Conservation (phyloP, 1,139 yeast species). For the Blastobotrys proliferans region DNA sequence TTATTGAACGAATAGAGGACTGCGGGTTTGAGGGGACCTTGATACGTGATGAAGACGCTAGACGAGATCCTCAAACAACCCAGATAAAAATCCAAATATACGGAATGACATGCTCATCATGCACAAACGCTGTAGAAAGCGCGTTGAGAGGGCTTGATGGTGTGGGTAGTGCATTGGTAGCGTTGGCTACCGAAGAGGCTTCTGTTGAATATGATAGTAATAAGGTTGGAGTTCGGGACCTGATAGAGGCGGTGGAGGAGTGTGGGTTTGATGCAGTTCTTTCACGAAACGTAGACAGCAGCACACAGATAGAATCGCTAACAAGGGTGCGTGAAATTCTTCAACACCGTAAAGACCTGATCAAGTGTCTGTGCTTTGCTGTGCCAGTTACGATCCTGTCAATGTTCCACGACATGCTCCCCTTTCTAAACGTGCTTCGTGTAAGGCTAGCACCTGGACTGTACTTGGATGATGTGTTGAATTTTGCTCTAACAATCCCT, state of each 20-base stretch:
- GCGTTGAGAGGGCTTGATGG: slow-evolving; percentile 45
- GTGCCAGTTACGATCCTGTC: slow-evolving; percentile 58
- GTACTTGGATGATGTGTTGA: slow-evolving; percentile 49
- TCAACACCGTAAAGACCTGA: slow-evolving; percentile 60
- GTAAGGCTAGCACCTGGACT: slow-evolving; percentile 33
- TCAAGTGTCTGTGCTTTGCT: slow-evolving; percentile 52
- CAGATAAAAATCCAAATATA: slow-evolving; percentile 37
- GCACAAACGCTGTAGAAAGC: slow-evolving; percentile 48
- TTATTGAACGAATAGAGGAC: slow-evolving; percentile 57
- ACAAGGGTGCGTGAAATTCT: slow-evolving; percentile 67
- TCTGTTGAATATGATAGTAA: slow-evolving; percentile 44
- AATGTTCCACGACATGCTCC: slow-evolving; percentile 41
- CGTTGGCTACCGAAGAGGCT: slow-evolving; percentile 43
- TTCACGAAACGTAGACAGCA: slow-evolving; percentile 42
- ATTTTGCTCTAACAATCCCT: slow-evolving; percentile 57
- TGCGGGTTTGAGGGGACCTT: slow-evolving; percentile 61
- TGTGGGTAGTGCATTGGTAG: slow-evolving; percentile 42
- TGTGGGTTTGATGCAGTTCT: slow-evolving; percentile 49
- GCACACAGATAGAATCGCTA: slow-evolving; percentile 64
- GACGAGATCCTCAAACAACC: slow-evolving; percentile 6
- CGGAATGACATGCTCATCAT: slow-evolving; percentile 64
- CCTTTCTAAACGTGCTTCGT: slow-evolving; percentile 27
- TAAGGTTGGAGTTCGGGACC: slow-evolving; percentile 51
- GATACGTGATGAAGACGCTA: not conserved
- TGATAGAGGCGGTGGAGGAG: slow-evolving; percentile 48